Evolutionary conservation across 2,329 filamentous ascomycete species (phyloP), one percentile per base, ranked within the genome.

Genomic region (Orbilia brochopaga): DNA sequence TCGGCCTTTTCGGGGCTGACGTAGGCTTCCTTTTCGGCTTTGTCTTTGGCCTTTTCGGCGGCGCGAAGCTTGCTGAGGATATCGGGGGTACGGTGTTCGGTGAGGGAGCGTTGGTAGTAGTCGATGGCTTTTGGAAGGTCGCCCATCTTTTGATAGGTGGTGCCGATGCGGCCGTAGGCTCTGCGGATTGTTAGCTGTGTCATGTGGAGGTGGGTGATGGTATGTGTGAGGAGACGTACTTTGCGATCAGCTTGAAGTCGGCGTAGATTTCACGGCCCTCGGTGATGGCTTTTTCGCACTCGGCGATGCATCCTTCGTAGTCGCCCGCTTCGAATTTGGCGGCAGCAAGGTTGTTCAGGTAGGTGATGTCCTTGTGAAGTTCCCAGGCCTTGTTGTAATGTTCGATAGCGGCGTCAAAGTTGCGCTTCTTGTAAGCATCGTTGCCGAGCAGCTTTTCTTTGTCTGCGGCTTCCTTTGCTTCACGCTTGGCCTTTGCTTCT

Each of bases 301-400:
- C 83, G 77, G 95, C 90, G 74, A 99, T 92, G 75, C 89, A 88
- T 66, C 88, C 90, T 77, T 95, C 86, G 80, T 90, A 96, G 79
- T 97, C 94, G 65, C 92, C 92, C 84, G 97, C 97, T 81, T 99
- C 94, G 77, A 92, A 97, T 78, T 95, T 87, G 70, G 93, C 94
- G 2, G 94, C 94, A 70, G 92, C 91, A 32, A 96, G 85, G 81
- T 99, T 99, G 83, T 95, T 99, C 70, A 97, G 85, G 81, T 99
- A 99, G 15, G 93, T 94, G 78, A 99, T 96, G 78, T 99, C 94
- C 84, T 97, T 94, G 86, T 91, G 85, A 42, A 90, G 81, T 69
- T 96, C 92, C 94, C 94, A 99, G 0, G 94, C 94, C 80, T 96
- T 95, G 79, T 81, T 86, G 84, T 99, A 99, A 83, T 99, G 91